Conservation (phyloP, 2,329 filamentous ascomycete genomes). For the Pestalotiopsis fici region DNA sequence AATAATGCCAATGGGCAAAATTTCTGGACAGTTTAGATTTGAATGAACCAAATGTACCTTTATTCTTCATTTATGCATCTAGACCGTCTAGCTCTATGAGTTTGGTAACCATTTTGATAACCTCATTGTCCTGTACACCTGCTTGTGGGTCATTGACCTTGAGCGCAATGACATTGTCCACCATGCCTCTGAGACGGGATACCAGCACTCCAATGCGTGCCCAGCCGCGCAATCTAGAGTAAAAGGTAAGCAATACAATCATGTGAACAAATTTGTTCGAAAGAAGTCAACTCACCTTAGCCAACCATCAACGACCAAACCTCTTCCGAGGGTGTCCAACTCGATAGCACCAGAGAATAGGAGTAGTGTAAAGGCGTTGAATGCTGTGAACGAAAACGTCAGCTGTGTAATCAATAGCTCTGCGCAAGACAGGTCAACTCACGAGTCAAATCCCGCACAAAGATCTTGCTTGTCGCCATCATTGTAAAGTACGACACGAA, state of each 20-base stretch:
- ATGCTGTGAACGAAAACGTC: constrained; percentile 50
- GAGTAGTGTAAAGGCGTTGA: constrained; percentile 86
- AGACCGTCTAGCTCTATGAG: constrained; percentile 89
- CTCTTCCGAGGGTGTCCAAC: constrained; percentile 84
- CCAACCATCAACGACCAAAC: constrained; percentile 91
- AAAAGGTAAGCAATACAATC: constrained; percentile 8
- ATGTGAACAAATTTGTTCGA: background rate
- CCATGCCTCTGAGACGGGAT: constrained; percentile 77
- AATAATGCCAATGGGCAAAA: background rate
- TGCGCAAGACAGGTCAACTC: constrained; percentile 36
- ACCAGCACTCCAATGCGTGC: constrained; percentile 91
- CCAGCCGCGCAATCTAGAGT: constrained; percentile 76
- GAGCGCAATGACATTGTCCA: constrained; percentile 79
- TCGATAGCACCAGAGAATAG: constrained; percentile 85
- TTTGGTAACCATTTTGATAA: constrained; percentile 76
- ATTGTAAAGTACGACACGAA: constrained; percentile 92
- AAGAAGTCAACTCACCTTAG: constrained; percentile 43
- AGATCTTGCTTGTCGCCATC: constrained; percentile 90
- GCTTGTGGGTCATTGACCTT: constrained; percentile 76
- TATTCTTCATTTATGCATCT: constrained; percentile 55
- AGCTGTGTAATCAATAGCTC: background rate
- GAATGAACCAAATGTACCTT: background rate
- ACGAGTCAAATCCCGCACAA: constrained; percentile 89
- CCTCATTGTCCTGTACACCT: constrained; percentile 60
- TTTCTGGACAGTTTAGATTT: background rate